Conservation (phyloP, 2,329 filamentous ascomycete species). For the Botryotinia calthae region DNA sequence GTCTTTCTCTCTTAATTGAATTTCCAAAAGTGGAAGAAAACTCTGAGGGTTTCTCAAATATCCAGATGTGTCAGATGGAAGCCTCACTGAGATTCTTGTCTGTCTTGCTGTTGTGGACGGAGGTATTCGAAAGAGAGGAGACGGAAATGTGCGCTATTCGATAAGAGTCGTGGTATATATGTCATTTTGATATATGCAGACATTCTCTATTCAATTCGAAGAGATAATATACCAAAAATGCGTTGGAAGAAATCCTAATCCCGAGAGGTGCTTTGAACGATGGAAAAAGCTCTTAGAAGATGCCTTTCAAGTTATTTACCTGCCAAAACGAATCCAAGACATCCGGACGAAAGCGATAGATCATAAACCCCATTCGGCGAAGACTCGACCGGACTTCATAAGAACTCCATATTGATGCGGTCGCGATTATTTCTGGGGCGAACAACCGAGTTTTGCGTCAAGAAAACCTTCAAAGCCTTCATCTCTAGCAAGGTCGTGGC, state of each 20-base stretch:
- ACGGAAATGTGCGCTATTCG: background rate
- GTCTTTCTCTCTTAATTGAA: too few relatives aligned
- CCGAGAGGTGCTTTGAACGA: background rate
- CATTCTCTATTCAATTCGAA: too few relatives aligned
- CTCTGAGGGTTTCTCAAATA: too few relatives aligned
- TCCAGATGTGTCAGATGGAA: background rate
- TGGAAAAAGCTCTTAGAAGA: background rate
- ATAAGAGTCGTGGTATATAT: background rate
- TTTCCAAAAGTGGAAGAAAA: background rate
- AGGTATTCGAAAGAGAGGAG: background rate
- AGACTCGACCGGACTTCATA: background rate
- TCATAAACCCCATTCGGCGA: background rate
- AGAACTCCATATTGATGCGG: background rate
- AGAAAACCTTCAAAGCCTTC: background rate
- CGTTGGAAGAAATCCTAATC: background rate
- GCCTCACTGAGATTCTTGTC: too few relatives aligned
- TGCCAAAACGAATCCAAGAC: background rate
- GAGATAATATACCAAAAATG: background rate
- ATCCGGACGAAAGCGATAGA: background rate
- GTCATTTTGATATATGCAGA: background rate
- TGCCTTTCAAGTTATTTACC: background rate
- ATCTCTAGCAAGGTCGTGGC: background rate
- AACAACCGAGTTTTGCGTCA: background rate
- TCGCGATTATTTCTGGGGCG: background rate
- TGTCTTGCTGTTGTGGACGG: background rate